Evolutionary conservation across 1,284 basidiomycete genomes (phyloP), one percentile per base, ranked within the genome.

Genomic region (Rhizoctonia solani): DNA sequence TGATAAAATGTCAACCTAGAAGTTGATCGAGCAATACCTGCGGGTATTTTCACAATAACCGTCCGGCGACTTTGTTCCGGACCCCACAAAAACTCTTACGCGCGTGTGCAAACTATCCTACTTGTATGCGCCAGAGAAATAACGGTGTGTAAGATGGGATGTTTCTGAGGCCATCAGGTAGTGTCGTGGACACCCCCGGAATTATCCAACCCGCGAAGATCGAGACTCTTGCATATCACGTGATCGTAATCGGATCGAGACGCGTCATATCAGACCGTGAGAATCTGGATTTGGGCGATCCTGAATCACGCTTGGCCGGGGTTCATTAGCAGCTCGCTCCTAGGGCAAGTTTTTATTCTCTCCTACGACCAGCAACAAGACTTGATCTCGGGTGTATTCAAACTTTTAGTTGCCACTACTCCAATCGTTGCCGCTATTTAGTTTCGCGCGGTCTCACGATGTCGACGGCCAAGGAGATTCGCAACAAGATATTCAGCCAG

Each of bases 401-500:
- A 39, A 16, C 37, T 39, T 39, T 39, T 39, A 16, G 8, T 16
- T 39, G 37, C 37, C 37, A 39, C 37, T 39, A n/a, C n/a, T n/a
- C n/a, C n/a, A n/a, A n/a, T n/a, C n/a, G n/a, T 49, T 29, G 19
- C 50, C 44, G 58, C 50, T 39, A 23, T 30, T n/a, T 29, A 29
- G 21, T 4, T 41, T 4, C n/a, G n/a, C n/a, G n/a, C n/a, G n/a
- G n/a, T n/a, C n/a, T n/a, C 32, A 63, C 32, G 11, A 73, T 72
- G 72, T 76, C 74, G 71, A 71, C 82, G 49, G 80, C 82, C 49
- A 82, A 86, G 77, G 87, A 86, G 73, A 83, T 93, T 23, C 91
- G 92, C 74, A 85, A 83, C 44, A 92, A 86, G 77, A 81, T 93
- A 50, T 93, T 93, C 74, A 82, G 89, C 37, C 46, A 59, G 72